Evolutionary conservation across 116 monocot genomes (phyloP).

Genomic region (Dioscorea cayenensis): DNA sequence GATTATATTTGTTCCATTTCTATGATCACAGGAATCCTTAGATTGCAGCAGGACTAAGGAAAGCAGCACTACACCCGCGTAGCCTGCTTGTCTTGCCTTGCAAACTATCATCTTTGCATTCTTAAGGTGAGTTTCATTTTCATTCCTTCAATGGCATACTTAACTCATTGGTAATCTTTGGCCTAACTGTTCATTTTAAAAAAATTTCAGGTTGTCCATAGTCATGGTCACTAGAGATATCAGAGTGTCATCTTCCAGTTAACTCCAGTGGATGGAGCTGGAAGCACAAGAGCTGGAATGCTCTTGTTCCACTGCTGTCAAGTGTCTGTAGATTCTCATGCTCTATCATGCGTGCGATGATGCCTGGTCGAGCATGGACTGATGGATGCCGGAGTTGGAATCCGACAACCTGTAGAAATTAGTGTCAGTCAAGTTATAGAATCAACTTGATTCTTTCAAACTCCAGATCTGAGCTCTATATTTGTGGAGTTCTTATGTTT

Average conservation of each 20-base stretch:
- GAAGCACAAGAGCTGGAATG: slow-evolving; percentile 7
- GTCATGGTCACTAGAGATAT: slow-evolving; percentile 36
- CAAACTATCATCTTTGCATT: slow-evolving; percentile 81
- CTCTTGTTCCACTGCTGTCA: slow-evolving; percentile 19
- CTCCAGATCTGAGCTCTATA: background rate
- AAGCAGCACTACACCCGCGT: slow-evolving; percentile 40
- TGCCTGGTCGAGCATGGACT: slow-evolving; percentile 7
- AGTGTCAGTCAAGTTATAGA: slow-evolving; percentile 1
- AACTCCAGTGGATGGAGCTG: slow-evolving; percentile 30
- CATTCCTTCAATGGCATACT: background rate
- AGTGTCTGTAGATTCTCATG: slow-evolving; percentile 17
- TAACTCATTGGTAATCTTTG: background rate
- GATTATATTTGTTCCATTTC: background rate
- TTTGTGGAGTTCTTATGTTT: background rate
- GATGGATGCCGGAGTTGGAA: slow-evolving; percentile 8
- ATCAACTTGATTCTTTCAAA: background rate
- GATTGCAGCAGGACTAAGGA: slow-evolving; percentile 88
- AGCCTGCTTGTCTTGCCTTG: slow-evolving; percentile 76
- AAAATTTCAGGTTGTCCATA: slow-evolving; percentile 26
- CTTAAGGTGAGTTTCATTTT: slow-evolving; percentile 43
- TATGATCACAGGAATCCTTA: slow-evolving; percentile 37
- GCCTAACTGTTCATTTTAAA: background rate
- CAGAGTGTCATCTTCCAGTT: slow-evolving; percentile 20
- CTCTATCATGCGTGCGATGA: background rate
- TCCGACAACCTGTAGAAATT: slow-evolving; percentile 7